Evolutionary conservation across 2,329 filamentous ascomycete species (phyloP).

Genomic region (Penicillium hesseltinei): DNA sequence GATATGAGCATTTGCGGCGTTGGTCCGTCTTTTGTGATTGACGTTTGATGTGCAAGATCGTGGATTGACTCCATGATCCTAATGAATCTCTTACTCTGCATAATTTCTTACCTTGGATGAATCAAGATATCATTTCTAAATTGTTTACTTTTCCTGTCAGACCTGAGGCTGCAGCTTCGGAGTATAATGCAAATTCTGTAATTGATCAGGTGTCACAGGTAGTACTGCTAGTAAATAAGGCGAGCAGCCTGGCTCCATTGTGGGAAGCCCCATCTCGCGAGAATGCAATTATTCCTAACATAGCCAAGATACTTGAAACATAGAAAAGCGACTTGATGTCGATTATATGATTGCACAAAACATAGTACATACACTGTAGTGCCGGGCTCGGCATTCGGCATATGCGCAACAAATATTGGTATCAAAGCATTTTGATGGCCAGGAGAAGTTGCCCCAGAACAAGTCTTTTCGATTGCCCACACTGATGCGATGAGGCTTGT

Average conservation of each 20-base stretch:
- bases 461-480: conserved; percentile 5
- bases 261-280: background rate
- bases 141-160: background rate
- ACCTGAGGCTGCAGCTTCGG: background rate
- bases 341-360: conserved; percentile 25
- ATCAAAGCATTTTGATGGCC: conserved; percentile 22
- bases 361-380: conserved; percentile 28
- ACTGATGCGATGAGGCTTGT: conserved; percentile 1
- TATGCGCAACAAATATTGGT: conserved; percentile 25
- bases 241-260: background rate
- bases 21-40: conserved; percentile 26
- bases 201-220: background rate
- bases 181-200: background rate
- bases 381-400: conserved; percentile 17
- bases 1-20: conserved; percentile 44
- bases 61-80: conserved; percentile 24
- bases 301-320: conserved; percentile 7
- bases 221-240: background rate
- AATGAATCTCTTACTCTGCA: conserved; percentile 23
- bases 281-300: background rate
- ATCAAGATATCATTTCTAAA: conserved; percentile 4
- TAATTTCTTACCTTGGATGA: conserved; percentile 1
- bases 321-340: conserved; percentile 22
- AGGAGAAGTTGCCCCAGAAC: conserved; percentile 5
- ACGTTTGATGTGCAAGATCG: conserved; percentile 18